Base-by-base conservation (phyloP, 1,139 yeast genomes). In the Hyphopichia fennica region DNA sequence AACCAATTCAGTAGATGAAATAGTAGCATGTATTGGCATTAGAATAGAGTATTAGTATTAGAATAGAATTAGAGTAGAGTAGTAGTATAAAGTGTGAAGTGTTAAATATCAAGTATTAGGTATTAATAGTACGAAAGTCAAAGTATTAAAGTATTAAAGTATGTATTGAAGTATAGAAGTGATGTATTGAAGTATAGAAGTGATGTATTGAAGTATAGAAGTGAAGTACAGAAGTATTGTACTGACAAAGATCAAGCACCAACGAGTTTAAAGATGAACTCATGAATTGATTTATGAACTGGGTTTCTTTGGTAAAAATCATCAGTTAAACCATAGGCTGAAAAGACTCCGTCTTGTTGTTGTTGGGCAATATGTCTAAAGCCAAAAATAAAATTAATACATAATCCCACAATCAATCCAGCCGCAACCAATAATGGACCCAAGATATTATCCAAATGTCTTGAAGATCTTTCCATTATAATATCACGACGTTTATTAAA, bases 341-440 rank as follows among this genome's bases (percentile, higher is more conserved):
- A 16, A 18, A 34, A 34, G n/a, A 35, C 28, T 6, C 19, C 40
- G n/a, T n/a, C n/a, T n/a, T n/a, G n/a, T 29, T 35, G 41, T 16
- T 31, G 45, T 23, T 35, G 41, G 39, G 53, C 54, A 15, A 62
- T 48, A 34, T 49, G 74, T 52, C 69, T 78, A 67, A 86, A 77
- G 2, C 91, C 89, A 46, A 79, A 78, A 22, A 79, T 67, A 56
- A 90, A 93, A 64, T 93, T 93, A 51, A 89, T 60, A 17, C 78
- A 58, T 53, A 93, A 72, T 1, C 93, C 86, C 38, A 15, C 30
- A 4, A 37, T 30, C n/a, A 37, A 30, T 9, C 90, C 93, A 30
- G 72, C 51, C 1, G 95, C 89, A 41, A 93, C 75, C 22, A 91
- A 67, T 45, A 93, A 60, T 0, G 99, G 99, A 5, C 99, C 99